Conservation (phyloP, 1,284 basidiomycete species). For the Termitomyces sp. region DNA sequence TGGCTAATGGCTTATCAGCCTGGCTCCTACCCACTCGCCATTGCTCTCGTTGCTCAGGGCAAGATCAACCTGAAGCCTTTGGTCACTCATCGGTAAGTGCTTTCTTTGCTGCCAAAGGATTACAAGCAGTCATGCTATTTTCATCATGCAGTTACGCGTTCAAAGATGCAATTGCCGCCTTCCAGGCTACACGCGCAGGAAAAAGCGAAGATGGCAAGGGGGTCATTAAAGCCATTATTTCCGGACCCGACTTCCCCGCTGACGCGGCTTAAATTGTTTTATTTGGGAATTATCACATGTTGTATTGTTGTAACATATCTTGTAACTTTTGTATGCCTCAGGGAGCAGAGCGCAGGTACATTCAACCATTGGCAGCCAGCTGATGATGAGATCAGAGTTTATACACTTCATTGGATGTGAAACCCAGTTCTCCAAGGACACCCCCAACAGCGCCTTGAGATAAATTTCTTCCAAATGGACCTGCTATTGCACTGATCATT, state of each 20-base stretch:
- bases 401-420: constrained; percentile 57
- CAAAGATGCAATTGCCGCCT: constrained; percentile 72
- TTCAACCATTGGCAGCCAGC: neutral
- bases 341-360: neutral
- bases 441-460: constrained; percentile 72
- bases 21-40: constrained; percentile 82
- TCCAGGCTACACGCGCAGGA: constrained; percentile 74
- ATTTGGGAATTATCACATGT: neutral
- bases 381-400: constrained; percentile 45
- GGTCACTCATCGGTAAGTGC: constrained; percentile 77
- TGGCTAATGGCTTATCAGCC: constrained; percentile 39
- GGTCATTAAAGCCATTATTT: constrained; percentile 74
- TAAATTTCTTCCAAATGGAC: constrained; percentile 69
- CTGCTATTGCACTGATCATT: constrained; percentile 71
- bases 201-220: constrained; percentile 74
- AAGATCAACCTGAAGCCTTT: constrained; percentile 85
- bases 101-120: neutral
- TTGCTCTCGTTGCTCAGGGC: constrained; percentile 74
- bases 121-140: neutral
- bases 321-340: neutral
- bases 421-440: constrained; percentile 61
- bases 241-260: constrained; percentile 58
- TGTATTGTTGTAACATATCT: constrained; percentile 14
- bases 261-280: constrained; percentile 25
- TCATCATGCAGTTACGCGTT: constrained; percentile 58